Base-by-base conservation (phyloP, 176 grass and related monocot species). In the Musa itinerans region DNA sequence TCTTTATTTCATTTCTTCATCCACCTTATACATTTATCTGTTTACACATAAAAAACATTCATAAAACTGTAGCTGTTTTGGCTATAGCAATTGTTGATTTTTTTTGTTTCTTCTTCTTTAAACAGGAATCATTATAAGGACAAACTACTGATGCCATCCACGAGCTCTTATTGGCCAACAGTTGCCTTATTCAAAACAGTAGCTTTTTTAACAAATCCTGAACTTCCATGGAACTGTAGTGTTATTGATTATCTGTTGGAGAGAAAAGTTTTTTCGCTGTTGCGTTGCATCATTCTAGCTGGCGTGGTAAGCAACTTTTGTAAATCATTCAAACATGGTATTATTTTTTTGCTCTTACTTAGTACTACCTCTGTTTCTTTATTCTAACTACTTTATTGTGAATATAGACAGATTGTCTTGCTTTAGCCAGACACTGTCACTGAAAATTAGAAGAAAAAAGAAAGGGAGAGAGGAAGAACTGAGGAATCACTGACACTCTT, bases 181-280 rank as follows among this genome's bases (percentile, higher is more conserved):
- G 76, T 79, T 51, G 77, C 77, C 73, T 89, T 94, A 76, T 76
- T 99, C 56, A 83, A 94, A 83, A 84, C 84, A 79, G 80, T 88
- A 25, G 54, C 80, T 80, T 94, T 90, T 72, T 94, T 99, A 83
- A 82, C 91, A 89, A 91, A 86, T 89, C 83, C 84, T 77, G 82
- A 80, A 53, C 81, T 93, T 75, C 90, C 88, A 20, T 99, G 95
- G 95, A 83, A 62, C 71, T 91, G 85, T 66, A 78, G 78, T 52
- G 78, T 89, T 78, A 81, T 86, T 66, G 85, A 52, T 21, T 89
- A 82, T 85, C 88, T 99, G 65, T 86, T 86, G 63, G 58, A 66
- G 52, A 87, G 83, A 81, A 93, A 87, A 68, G 82, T 94, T 29
- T 86, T 93, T 83, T 83, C 57, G 78, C 83, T 94, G 80, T 89